Base-by-base conservation (phyloP, 1,284 basidiomycete species). In the Cryptococcus floricola region DNA sequence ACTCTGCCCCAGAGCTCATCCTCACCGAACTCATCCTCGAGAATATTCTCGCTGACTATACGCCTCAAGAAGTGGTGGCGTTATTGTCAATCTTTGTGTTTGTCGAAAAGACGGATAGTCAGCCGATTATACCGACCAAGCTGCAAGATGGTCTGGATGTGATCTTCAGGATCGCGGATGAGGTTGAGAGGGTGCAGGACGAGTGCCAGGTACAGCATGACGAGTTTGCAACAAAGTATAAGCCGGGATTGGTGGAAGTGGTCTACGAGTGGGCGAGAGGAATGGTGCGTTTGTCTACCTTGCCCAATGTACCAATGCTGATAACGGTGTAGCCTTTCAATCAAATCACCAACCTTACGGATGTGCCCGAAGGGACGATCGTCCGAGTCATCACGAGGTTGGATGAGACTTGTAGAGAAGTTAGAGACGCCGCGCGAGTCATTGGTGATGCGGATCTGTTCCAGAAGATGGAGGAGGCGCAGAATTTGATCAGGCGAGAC, bases 241-340 rank as follows among this genome's bases (percentile, higher is more conserved):
- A 94, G 75, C 88, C 89, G 61, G 95, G 95, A 2, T 79, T 99
- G 27, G 86, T 91, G 12, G 91, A 96, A 69, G 94, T 97, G 0
- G 95, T 98, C 8, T 97, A 98, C 73, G 93, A 98, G 75, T 99
- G 96, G 96, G 94, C 96, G 0, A 89, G 88, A 71, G 96, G 96
- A 53, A 96, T 94, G 88, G 94, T 94, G 66, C 68, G 84, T 71
- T 19, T 27, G 48, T 25, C 12, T 38, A 10, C 14, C 18, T 10
- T 12, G 5, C 14, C n/a, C 12, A 12, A n/a, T 38, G 50, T 44
- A 37, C 16, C 38, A 38, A 47, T 43, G 19, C 8, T n/a, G 6
- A 48, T 18, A 25, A 41, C 5, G 27, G 14, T 42, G 28, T 39
- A 96, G 93, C 90, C 94, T 0, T 99, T 99, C 75, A 86, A 91